Conservation (phyloP, 768 basidiomycete species). For the Amanita molliuscula region DNA sequence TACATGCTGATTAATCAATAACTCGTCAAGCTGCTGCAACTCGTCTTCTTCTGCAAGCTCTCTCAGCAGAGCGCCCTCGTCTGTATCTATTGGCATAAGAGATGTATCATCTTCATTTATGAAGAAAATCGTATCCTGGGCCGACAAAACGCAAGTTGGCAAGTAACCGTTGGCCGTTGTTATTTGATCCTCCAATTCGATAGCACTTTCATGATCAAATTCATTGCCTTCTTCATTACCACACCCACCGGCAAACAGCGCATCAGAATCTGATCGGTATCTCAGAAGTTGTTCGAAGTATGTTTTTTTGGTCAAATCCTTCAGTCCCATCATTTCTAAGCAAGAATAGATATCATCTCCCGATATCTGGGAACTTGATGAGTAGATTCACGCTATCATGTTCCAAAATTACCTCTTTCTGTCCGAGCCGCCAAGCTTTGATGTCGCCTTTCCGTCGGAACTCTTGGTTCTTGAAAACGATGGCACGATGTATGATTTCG, state of each 20-base stretch:
- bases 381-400: background rate
- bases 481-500: conserved; percentile 37
- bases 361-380: conserved; percentile 25
- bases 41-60: conserved; percentile 34
- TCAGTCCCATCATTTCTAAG: conserved; percentile 34
- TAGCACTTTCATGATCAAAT: background rate
- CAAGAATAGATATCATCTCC: conserved; percentile 36
- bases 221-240: conserved; percentile 11
- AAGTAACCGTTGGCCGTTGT: background rate
- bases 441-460: conserved; percentile 42
- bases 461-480: conserved; percentile 52
- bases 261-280: conserved; percentile 2
- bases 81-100: conserved; percentile 15
- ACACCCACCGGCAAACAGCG: conserved; percentile 9
- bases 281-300: conserved; percentile 28
- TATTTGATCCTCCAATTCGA: background rate
- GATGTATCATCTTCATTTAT: background rate
- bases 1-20: conserved; percentile 25
- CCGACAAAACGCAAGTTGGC: background rate
- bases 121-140: background rate
- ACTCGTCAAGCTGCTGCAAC: conserved; percentile 27
- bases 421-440: conserved; percentile 46
- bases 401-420: conserved; percentile 26
- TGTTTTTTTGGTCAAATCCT: conserved; percentile 23
- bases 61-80: conserved; percentile 14